Conservation (phyloP, 345 rosid genomes). For the Aegle marmelos region DNA sequence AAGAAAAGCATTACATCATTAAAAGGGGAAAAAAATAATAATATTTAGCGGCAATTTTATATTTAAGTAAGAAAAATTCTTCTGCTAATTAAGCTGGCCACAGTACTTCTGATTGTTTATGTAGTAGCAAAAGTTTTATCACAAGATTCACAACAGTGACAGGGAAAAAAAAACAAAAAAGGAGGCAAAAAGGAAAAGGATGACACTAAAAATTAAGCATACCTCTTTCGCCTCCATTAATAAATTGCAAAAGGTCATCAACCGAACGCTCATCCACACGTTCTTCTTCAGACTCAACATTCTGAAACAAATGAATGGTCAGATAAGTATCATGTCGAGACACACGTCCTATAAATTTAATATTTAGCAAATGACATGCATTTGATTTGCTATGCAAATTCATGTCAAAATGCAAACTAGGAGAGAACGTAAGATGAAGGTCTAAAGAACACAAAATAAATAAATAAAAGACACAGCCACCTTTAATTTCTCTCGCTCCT, state of each 20-base stretch:
- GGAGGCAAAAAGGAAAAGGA: background rate
- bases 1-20: background rate
- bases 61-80: background rate
- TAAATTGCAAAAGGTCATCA: slow-evolving; percentile 81
- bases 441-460: background rate
- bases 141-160: background rate
- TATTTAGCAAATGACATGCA: background rate
- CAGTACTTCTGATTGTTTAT: background rate
- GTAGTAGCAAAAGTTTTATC: background rate
- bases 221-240: slow-evolving; percentile 71
- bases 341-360: background rate
- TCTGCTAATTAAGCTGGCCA: background rate
- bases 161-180: slow-evolving; percentile 5
- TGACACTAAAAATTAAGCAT: slow-evolving; percentile 5
- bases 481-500: slow-evolving; percentile 74
- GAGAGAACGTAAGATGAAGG: background rate
- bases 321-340: slow-evolving; percentile 11
- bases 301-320: slow-evolving; percentile 39
- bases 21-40: too few relatives aligned
- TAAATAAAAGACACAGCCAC: slow-evolving; percentile 24
- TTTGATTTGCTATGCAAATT: background rate
- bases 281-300: slow-evolving; percentile 72
- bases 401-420: background rate
- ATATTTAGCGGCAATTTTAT: background rate
- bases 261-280: slow-evolving; percentile 78